Evolutionary conservation across 2,329 filamentous ascomycete species (phyloP), one percentile per base, ranked within the genome.

Genomic region (Fusarium sambucinum): DNA sequence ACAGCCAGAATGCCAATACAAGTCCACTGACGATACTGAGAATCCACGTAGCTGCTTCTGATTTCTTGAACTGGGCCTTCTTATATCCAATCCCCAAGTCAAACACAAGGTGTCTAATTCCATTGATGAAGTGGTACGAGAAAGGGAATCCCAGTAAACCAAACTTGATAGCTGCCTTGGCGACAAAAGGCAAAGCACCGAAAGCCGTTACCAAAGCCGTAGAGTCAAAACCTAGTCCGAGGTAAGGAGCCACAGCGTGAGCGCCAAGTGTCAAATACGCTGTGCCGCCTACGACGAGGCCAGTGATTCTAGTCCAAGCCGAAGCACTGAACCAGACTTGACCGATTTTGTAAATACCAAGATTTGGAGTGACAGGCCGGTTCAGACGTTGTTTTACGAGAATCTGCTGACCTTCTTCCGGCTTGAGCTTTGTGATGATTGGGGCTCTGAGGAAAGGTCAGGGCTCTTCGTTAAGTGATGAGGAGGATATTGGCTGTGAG

Each of bases 301-400:
- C 63, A 4, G 63, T 67, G 21, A 67, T 67, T 17, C 63, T 32
- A 29, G 63, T 67, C 63, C 63, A 67, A 9, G 63, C 63, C 8
- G 63, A 67, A n/a, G 63, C 51, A n/a, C 63, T 67, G 25, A 67
- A 53, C 51, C 63, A 67, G 4, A 63, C 17, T 23, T 67, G 63
- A 13, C 32, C 35, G 6, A 59, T 30, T 11, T 54, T 67, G 10
- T 67, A 67, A 19, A 66, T 66, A 12, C 57, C 23, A 9, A 66
- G 63, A 9, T 67, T 51, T 2, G 63, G 63, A 1, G 63, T 53
- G 8, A 67, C 47, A 1, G 63, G 63, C 6, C 63, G 57, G 23
- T 40, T 63, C 4, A 67, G 63, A 1, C 63, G 63, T 3, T 67
- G 63, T 5, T 67, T 54, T 5, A 42, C 33, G 1, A 67, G 57